A percentile compares a stretch with the other conserved stretches of the same genome.
phyloP scores from a whole-genome alignment of 2,329 filamentous ascomycete genomes.

The Chalara sp. region DNA sequence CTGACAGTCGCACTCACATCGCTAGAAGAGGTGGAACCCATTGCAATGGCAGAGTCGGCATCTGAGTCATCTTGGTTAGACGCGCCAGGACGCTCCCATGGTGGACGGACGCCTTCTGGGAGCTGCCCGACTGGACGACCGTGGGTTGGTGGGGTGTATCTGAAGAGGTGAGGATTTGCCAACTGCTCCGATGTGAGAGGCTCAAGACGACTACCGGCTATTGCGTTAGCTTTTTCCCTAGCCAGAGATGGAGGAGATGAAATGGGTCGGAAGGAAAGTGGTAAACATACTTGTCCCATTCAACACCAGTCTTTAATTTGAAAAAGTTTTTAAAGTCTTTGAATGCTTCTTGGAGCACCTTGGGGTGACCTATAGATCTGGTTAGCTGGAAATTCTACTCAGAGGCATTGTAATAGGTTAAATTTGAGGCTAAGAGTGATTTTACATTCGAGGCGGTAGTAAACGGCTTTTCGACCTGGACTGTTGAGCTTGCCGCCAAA shows the following conservation, averaged over 20 bases:
- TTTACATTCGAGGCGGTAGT: constrained; percentile 28
- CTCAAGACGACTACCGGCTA: no score
- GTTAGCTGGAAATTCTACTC: no score
- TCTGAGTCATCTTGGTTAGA: neutral
- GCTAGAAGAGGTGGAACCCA: no score
- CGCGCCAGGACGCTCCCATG: neutral
- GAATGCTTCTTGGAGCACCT: constrained; percentile 38
- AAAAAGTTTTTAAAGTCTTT: constrained; percentile 51
- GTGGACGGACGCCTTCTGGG: constrained; percentile 5
- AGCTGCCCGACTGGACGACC: constrained; percentile 15
- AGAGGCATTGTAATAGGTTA: no score
- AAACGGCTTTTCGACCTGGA: constrained; percentile 22
- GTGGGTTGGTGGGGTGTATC: constrained; percentile 8
- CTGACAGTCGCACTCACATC: no score
- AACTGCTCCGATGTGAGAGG: no score
- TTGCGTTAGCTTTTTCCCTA: no score
- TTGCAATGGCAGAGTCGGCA: neutral
- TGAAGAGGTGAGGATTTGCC: constrained; percentile 3
- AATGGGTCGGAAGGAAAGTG: neutral
- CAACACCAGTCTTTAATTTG: constrained; percentile 45
- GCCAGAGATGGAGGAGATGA: no score
- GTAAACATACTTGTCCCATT: constrained; percentile 48
- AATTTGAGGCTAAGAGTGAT: no score
- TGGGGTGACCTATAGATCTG: constrained; percentile 25
- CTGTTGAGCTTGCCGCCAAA: constrained; percentile 44